Evolutionary conservation across 75 land plant species (phyloP).

Genomic region (Picea glauca): DNA sequence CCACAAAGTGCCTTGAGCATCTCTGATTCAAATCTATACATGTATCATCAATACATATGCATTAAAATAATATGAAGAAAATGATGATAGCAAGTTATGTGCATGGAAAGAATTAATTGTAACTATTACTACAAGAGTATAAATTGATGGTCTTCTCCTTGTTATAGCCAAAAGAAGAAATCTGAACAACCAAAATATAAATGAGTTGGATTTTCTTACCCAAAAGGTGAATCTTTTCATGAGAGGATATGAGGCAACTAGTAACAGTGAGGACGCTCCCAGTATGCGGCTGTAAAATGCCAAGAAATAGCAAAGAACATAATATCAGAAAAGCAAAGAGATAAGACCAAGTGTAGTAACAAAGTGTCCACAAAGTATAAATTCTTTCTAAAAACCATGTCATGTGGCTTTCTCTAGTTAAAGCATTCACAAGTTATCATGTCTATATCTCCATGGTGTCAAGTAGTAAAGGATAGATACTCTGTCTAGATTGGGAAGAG

Average conservation of each 20-base stretch:
- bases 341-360: too few relatives aligned
- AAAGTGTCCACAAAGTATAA: neutral
- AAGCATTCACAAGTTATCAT: neutral
- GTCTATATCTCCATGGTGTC: neutral
- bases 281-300: conserved; percentile 61
- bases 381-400: neutral
- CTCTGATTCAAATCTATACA: conserved; percentile 6
- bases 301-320: neutral
- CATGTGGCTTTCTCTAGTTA: neutral
- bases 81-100: neutral
- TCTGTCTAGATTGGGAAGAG: too few relatives aligned
- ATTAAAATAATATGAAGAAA: neutral
- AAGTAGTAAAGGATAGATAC: neutral
- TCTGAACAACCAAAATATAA: neutral
- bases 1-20: conserved; percentile 5
- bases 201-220: conserved; percentile 36
- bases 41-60: neutral
- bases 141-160: neutral
- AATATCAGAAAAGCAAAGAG: neutral
- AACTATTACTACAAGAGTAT: neutral
- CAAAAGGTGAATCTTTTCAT: conserved; percentile 98
- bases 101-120: neutral
- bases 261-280: conserved; percentile 91
- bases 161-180: neutral
- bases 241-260: conserved; percentile 93